These are phyloP conservation scores for Oryza glaberrima DNA, from an alignment of 176 grass and related monocot species.

Conservation along the genomic window DNA sequence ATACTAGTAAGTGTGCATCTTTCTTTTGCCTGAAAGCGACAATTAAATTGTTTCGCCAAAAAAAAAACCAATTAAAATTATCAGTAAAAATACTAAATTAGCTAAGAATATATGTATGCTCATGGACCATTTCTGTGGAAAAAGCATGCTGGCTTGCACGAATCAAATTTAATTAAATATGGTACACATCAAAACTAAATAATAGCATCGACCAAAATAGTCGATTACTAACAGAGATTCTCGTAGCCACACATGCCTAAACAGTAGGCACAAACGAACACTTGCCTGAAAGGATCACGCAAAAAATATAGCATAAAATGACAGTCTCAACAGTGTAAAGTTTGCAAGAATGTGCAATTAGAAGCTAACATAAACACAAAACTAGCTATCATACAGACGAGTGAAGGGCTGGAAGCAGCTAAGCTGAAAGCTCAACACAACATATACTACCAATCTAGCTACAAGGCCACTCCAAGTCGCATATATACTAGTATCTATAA, in stretches of 20 bases:
- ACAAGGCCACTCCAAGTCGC: background rate
- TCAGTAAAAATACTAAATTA: background rate
- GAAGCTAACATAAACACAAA: background rate
- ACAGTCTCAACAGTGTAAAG: slow-evolving; percentile 5
- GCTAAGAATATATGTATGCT: background rate
- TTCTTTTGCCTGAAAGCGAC: background rate
- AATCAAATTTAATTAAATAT: slow-evolving; percentile 4
- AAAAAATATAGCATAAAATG: slow-evolving; percentile 34
- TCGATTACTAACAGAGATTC: slow-evolving; percentile 5
- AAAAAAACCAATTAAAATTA: background rate
- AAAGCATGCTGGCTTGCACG: background rate
- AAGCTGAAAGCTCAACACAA: background rate
- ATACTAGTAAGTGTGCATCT: background rate
- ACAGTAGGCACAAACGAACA: background rate
- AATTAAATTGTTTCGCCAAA: background rate
- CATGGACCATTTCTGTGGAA: background rate
- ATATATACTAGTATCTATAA: too few relatives aligned
- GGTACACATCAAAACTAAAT: too few relatives aligned
- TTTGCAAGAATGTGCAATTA: background rate
- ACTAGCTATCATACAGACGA: background rate
- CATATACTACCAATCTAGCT: background rate
- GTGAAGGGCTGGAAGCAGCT: background rate
- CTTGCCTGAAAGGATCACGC: background rate
- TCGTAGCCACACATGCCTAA: background rate
- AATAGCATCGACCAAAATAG: background rate